Evolutionary conservation across 495 filamentous ascomycete genomes (phyloP), one percentile per base, ranked within the genome.

Genomic region (Platismatia glauca): DNA sequence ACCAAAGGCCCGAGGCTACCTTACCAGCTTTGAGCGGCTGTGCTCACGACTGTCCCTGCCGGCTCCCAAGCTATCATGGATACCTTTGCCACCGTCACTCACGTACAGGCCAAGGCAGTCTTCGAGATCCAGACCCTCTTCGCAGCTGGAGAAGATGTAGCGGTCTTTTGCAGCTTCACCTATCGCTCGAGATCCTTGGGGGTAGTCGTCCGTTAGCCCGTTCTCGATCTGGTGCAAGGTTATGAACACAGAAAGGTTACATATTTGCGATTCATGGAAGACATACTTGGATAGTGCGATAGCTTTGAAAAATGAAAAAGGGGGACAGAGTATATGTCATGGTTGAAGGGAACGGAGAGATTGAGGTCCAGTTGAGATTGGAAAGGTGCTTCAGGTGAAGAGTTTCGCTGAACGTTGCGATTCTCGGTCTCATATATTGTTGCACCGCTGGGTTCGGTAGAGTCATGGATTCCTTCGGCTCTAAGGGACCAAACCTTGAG

Each of bases 211-310:
- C 22, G 57, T 61, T 22, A 69, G 58, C 11, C 68, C 67, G 60
- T 64, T 68, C 41, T 33, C 27, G n/a, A 58, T 70, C 29, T 70
- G 60, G 59, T 44, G 50, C 12, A 56, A 59, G 39, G 67, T 70
- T 43, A 55, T 7, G 34, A 52, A 63, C 44, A 59, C 20, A 59
- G 64, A n/a, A 64, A 64, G 55, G 48, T 67, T 31, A 56, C 43
- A 53, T 67, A 69, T n/a, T 61, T 66, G 69, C 69, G 66, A 59
- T 69, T 67, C 44, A 65, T 69, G 61, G 67, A 67, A 62, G 65
- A 69, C 63, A 71, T 58, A 6, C 60, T 69, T 20, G 64, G 46
- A 29, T 59, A 33, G 20, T 60, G 43, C 4, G 59, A 62, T 43
- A 56, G 41, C 2, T 66, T 66, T 16, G 60, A 57, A 34, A 50